Base-by-base conservation (phyloP, 768 basidiomycete genomes). In the Boletus rufocinnamomeus region DNA sequence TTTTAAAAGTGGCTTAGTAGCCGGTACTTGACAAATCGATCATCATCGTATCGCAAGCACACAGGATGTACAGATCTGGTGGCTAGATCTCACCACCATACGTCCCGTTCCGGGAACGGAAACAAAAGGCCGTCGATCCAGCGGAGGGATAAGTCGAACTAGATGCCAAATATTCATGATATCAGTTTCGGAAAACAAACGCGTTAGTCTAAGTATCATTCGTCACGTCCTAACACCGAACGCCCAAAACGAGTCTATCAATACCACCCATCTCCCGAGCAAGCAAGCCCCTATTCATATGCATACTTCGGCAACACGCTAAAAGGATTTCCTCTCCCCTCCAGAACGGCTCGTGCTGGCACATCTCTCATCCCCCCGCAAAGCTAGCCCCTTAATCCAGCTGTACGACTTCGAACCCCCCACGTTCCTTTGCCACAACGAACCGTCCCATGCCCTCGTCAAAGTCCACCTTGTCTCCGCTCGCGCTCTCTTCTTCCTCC, bases 391-490 rank as follows among this genome's bases (percentile, higher is more conserved):
- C 45, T 25, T 52, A 69, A 25, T 56, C 57, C 40, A 73, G 34
- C 30, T 72, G 59, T 6, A 70, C 60, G 49, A 73, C 61, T 5
- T 71, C 72, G 28, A 71, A 69, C 4, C 67, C 71, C 2, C 71
- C 70, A 21, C 46, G 35, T 54, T 50, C 63, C 19, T 50, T 70
- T 14, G 65, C 65, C 48, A 72, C 67, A 35, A 72, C 72, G 17
- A 73, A 58, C 21, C 72, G 67, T 25, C 72, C 72, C 61, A 70
- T 71, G 3, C 70, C 68, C 51, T 71, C 70, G 21, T 71, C 70
- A 34, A 71, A 71, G 44, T 72, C 70, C 46, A 73, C 63, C 49
- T 47, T 62, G 52, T 72, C 68, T 11, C 57, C 61, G 21, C 44
- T 35, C 30, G 8, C 14, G 1, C 28, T 14, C 6, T 6, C 46